These are phyloP conservation scores for Hypholoma sublateritium DNA, from an alignment of 768 basidiomycete genomes.

Conservation along the genomic window DNA sequence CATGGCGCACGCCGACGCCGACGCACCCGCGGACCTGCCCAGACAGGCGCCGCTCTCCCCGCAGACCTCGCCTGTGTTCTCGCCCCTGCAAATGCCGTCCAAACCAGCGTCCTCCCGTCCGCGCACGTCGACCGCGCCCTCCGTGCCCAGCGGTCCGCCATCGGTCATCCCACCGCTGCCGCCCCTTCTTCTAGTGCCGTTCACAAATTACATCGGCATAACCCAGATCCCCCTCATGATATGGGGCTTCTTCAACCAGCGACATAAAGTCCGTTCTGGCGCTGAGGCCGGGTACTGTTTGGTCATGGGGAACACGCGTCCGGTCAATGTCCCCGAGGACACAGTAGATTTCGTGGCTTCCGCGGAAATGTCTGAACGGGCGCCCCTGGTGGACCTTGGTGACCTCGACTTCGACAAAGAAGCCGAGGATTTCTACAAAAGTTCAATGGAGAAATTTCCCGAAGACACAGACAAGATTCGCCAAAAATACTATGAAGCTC, in stretches of 20 bases:
- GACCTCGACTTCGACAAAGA: constrained; percentile 77
- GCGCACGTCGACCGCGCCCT: constrained; percentile 11
- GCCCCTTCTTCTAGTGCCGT: constrained; percentile 76
- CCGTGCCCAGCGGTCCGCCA: constrained; percentile 42
- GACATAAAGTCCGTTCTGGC: constrained; percentile 75
- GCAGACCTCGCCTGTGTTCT: constrained; percentile 30
- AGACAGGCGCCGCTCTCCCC: constrained; percentile 25
- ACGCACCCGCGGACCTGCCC: constrained; percentile 16
- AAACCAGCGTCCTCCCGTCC: constrained; percentile 11
- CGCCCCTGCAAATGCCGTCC: constrained; percentile 26
- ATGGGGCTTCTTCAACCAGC: constrained; percentile 90
- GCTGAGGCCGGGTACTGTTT: constrained; percentile 80
- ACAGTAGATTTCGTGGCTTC: constrained; percentile 20
- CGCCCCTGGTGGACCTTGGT: constrained; percentile 22
- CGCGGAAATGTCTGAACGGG: constrained; percentile 18
- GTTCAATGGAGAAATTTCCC: constrained; percentile 51
- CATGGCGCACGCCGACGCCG: constrained; percentile 11
- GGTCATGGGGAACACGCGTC: constrained; percentile 61
- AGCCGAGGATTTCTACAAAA: constrained; percentile 68
- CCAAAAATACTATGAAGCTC: constrained; percentile 70
- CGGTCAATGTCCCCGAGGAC: constrained; percentile 45
- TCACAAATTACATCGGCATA: constrained; percentile 76
- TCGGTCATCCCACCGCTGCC: constrained; percentile 67
- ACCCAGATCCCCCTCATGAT: constrained; percentile 87
- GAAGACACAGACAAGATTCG: constrained; percentile 67